These are phyloP conservation scores for Russula olivacea DNA, from an alignment of 768 basidiomycete species.

Conservation along the genomic window DNA sequence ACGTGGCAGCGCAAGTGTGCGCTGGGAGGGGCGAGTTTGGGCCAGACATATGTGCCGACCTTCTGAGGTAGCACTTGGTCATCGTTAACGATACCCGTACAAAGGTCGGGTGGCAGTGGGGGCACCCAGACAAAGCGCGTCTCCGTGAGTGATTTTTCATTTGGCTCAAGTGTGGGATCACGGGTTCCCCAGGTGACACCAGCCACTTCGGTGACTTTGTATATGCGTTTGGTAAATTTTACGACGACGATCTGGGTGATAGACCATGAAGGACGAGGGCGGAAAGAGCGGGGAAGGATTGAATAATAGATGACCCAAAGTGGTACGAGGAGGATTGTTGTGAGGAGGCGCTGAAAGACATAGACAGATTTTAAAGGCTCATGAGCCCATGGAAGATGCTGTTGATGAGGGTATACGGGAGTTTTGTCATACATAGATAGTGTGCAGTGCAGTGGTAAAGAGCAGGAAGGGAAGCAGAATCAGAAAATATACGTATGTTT, in stretches of 20 bases:
- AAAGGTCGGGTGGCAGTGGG: constrained; percentile 36
- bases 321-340: constrained; percentile 44
- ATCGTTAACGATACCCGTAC: constrained; percentile 41
- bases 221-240: constrained; percentile 48
- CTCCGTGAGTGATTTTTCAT: constrained; percentile 34
- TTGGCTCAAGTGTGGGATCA: constrained; percentile 38
- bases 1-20: constrained; percentile 1
- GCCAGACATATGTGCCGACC: constrained; percentile 48
- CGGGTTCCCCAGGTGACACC: constrained; percentile 51
- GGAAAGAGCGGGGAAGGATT: constrained; percentile 38
- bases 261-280: constrained; percentile 48
- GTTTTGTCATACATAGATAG: constrained; percentile 29
- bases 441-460: no score
- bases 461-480: no score
- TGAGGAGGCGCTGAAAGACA: constrained; percentile 43
- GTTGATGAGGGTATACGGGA: constrained; percentile 40
- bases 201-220: constrained; percentile 49
- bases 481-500: background rate
- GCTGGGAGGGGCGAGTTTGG: constrained; percentile 32
- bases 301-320: constrained; percentile 42
- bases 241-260: constrained; percentile 45
- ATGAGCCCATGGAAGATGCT: constrained; percentile 39
- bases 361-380: constrained; percentile 45
- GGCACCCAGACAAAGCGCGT: constrained; percentile 47
- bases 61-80: constrained; percentile 37